These are phyloP conservation scores for Gracilaria gracilis DNA, from an alignment of 23 red algal species.

Conservation along the genomic window DNA sequence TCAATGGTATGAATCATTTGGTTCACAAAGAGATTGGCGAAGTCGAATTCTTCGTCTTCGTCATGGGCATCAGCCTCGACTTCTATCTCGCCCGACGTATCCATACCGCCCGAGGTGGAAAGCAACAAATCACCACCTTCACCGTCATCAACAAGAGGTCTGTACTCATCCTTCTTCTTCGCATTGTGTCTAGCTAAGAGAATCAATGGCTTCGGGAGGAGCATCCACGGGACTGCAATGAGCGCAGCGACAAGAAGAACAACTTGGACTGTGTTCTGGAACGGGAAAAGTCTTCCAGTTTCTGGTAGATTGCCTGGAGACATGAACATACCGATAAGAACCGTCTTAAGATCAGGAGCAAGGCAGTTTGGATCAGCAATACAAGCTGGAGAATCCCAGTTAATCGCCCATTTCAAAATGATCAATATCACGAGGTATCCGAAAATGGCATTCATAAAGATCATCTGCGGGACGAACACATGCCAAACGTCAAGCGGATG, in stretches of 20 bases:
- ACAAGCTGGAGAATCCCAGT: conserved; percentile 84
- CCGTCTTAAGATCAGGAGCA: conserved; percentile 90
- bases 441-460: conserved; percentile 95
- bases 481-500: conserved; percentile 89
- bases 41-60: conserved; percentile 78
- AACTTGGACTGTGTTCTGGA: conserved; percentile 83
- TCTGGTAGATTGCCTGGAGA: conserved; percentile 75
- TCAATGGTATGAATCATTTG: conserved; percentile 99
- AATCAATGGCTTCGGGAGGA: conserved; percentile 93
- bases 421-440: conserved; percentile 93
- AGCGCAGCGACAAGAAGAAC: conserved; percentile 76
- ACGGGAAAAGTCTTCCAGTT: conserved; percentile 74
- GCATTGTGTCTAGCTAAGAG: conserved; percentile 63
- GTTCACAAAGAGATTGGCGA: conserved; percentile 90
- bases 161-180: conserved; percentile 66
- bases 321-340: conserved; percentile 99
- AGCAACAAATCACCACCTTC: conserved; percentile 45
- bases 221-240: conserved; percentile 94
- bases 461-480: conserved; percentile 97
- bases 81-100: background rate
- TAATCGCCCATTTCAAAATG: conserved; percentile 89
- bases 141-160: conserved; percentile 64
- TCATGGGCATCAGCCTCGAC: conserved; percentile 40
- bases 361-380: conserved; percentile 81
- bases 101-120: background rate